Conservation (phyloP, 108 stramenopile genomes). For the Discostella stelligeroides region DNA sequence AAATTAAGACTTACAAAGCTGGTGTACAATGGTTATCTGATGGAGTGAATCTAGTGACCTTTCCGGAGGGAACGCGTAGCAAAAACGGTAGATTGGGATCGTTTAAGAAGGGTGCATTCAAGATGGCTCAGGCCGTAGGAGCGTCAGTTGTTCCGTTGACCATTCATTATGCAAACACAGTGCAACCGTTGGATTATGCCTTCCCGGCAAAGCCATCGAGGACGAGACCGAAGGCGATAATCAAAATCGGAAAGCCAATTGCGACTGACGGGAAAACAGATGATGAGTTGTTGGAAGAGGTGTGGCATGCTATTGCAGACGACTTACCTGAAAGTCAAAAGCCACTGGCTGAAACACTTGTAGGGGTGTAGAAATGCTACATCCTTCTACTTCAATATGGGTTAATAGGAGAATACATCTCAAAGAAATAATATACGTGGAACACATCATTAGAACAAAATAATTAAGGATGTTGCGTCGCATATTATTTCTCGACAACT, state of each 20-base stretch:
- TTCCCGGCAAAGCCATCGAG: conserved; percentile 46
- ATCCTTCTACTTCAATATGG: too few relatives aligned
- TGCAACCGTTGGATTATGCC: conserved; percentile 52
- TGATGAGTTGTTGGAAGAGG: conserved; percentile 50
- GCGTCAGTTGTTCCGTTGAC: conserved; percentile 51
- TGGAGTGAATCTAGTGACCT: conserved; percentile 56
- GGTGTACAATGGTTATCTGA: conserved; percentile 51
- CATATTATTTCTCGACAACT: too few relatives aligned
- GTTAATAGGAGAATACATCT: too few relatives aligned
- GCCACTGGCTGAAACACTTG: conserved; percentile 42
- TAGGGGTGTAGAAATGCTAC: conserved; percentile 40
- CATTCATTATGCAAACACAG: conserved; percentile 47
- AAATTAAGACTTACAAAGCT: conserved; percentile 52
- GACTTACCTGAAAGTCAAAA: conserved; percentile 53
- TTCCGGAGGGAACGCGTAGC: conserved; percentile 64
- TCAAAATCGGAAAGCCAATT: conserved; percentile 52
- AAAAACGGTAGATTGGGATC: conserved; percentile 52
- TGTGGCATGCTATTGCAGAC: conserved; percentile 53
- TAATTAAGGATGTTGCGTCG: too few relatives aligned
- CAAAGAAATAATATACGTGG: too few relatives aligned
- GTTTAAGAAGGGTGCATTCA: conserved; percentile 72
- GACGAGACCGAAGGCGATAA: conserved; percentile 27
- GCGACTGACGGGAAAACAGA: conserved; percentile 50
- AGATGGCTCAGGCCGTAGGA: conserved; percentile 52
- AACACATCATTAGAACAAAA: too few relatives aligned